Base-by-base conservation (phyloP, 139 green algal species). In the Tetraselmis chui region DNA sequence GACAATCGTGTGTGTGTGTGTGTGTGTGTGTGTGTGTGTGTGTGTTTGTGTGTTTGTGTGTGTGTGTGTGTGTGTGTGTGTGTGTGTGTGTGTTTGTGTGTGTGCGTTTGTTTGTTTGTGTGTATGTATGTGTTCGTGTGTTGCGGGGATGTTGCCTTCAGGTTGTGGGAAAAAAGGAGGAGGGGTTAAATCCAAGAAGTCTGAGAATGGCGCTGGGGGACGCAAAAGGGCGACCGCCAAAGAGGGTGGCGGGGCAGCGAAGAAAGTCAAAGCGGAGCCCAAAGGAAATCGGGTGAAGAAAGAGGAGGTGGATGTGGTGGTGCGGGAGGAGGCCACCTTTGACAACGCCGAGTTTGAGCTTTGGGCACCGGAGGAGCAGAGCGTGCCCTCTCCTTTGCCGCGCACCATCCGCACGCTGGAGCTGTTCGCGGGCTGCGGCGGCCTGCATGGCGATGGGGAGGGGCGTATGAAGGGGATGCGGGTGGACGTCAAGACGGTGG, bases 361-460 rank as follows among this genome's bases (percentile, higher is more conserved):
- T 2, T 77, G 74, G 74, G n/a, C 25, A 25, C 74, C 76, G 24
- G n/a, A 24, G 28, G 29, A 27, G 28, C 24, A 32, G 24, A 27
- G 2, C 76, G 18, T 28, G 76, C 76, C 76, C 2, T 22, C 23
- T 2, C 76, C 76, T 28, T 31, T 81, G 78, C 30, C 31, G 2
- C 25, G 24, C 26, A 81, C 24, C 22, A 29, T 81, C 2, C 11
- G 31, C 26, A 29, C 27, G 30, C 78, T 81, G 31, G 78, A 81
- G 78, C 31, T 81, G 29, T 81, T 76, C 24, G 78, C 78, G 2
- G 78, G 78, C 2, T 81, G 78, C 78, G 78, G 78, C 26, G 78
- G 78, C 32, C 31, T 81, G 28, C 30, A 81, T 30, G 11, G 32
- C 26, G 31, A 81, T 5, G 78, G 78, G 25, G 31, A 25, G 26